Evolutionary conservation across 2,329 filamentous ascomycete species (phyloP).

Genomic region (Colletotrichum costaricense): DNA sequence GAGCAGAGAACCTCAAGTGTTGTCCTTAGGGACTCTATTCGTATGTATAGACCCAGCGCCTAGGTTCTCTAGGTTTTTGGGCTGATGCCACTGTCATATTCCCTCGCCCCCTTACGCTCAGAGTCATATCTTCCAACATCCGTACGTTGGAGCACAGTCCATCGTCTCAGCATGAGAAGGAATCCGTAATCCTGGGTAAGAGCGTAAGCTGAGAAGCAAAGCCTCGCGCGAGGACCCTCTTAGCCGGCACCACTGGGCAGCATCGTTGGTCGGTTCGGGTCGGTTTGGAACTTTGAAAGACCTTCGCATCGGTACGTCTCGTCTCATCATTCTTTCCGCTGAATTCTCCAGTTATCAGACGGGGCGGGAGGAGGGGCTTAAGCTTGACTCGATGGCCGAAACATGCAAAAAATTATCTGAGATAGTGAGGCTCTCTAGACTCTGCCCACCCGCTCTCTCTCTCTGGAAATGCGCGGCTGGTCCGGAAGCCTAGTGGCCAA

Average conservation of each 20-base stretch:
- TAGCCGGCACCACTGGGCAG: neutral
- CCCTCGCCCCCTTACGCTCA: neutral
- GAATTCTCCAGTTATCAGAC: neutral
- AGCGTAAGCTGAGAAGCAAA: neutral
- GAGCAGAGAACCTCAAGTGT: no score
- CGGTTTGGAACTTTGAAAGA: neutral
- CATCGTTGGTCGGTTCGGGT: neutral
- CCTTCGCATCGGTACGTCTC: neutral
- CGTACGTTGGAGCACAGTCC: conserved; percentile 6
- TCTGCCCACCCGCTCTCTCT: neutral
- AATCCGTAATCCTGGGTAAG: neutral
- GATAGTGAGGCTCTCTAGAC: neutral
- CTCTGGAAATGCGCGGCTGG: neutral
- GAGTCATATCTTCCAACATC: neutral
- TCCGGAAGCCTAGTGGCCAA: neutral
- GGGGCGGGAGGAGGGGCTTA: neutral
- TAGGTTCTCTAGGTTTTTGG: neutral
- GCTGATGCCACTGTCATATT: conserved; percentile 8
- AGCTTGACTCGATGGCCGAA: neutral
- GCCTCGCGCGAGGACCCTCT: neutral
- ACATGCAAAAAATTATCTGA: neutral
- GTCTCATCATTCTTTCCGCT: neutral
- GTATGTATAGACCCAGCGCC: neutral
- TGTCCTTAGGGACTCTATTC: neutral
- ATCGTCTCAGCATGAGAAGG: conserved; percentile 12